phyloP scores from a whole-genome alignment of 2,329 filamentous ascomycete species.

The Trichoderma harzianum region DNA sequence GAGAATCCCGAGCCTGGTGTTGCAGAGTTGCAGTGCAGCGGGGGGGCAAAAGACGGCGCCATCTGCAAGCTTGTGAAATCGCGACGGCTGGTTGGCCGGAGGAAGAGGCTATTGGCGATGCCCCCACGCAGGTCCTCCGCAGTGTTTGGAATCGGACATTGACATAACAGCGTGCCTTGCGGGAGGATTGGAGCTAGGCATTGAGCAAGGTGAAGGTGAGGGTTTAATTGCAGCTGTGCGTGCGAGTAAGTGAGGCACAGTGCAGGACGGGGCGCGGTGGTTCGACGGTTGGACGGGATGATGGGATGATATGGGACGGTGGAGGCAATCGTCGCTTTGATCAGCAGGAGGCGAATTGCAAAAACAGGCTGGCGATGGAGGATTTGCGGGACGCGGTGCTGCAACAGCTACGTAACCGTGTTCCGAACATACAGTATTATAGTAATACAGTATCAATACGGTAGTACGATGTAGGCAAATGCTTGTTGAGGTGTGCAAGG shows the following conservation, averaged over 20 bases:
- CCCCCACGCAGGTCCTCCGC: background rate
- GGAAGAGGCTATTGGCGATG: background rate
- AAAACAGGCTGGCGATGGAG: background rate
- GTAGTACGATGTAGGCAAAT: background rate
- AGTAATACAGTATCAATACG: background rate
- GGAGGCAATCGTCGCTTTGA: background rate
- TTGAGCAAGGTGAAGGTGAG: constrained; percentile 3
- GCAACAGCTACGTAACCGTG: background rate
- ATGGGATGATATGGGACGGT: background rate
- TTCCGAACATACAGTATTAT: too few species aligned
- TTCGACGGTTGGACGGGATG: background rate
- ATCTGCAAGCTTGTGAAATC: background rate
- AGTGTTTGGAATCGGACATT: background rate
- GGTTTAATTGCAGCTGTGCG: background rate
- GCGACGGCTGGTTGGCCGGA: background rate
- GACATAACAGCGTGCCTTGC: background rate
- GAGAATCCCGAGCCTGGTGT: background rate
- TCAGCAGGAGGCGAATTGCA: background rate
- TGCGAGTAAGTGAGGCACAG: background rate
- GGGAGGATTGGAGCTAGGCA: background rate
- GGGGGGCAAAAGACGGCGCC: background rate
- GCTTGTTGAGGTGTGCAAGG: background rate
- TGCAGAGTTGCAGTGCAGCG: background rate
- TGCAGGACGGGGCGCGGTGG: background rate
- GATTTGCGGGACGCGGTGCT: background rate